Evolutionary conservation across 2,329 filamentous ascomycete species (phyloP), one percentile per base, ranked within the genome.

Genomic region (Pseudogymnoascus sp.): DNA sequence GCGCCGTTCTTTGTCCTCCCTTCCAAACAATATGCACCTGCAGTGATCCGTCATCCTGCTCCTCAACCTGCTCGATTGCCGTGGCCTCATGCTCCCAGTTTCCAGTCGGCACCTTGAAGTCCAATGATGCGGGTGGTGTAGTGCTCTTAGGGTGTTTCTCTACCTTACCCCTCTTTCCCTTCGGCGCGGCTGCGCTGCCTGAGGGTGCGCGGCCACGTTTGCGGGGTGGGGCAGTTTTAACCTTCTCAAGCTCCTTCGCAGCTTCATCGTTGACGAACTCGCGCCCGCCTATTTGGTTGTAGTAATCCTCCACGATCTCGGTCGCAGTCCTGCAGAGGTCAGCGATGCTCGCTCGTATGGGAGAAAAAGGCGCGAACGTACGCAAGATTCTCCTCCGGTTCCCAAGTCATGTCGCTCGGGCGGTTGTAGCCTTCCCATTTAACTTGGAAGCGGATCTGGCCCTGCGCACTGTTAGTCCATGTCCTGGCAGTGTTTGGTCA

Each of bases 401-500:
- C 90, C 90, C 89, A 93, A 0, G 90, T 94, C 69, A 84, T 75
- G 67, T 94, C 90, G 0, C 77, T 73, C 65, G 86, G 84, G 65
- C 86, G 82, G 0, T 89, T 84, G 65, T 87, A 94, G 2, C 90
- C 90, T 66, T 90, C 84, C 90, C 90, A 94, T 69, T 93, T 92
- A 36, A 94, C 88, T 60, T 87, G 80, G 70, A 88, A 92, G 55
- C 80, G 79, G 0, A 86, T 69, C 4, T 73, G 72, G 19, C 82
- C 82, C 39, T 55, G 28, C 16, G 16, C 49, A 19, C 11, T 35
- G 49, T 55, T 55, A 55, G 28, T 35, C 49, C 30, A 55, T 55
- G 16, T 19, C 49, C 28, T 14, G 28, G 28, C 28, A 14, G 16
- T 33, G 5, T 55, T n/a, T 33, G 3, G 5, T 4, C n/a, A 33